Base-by-base conservation (phyloP, 306 rosid species). In the Cucurbita moschata region DNA sequence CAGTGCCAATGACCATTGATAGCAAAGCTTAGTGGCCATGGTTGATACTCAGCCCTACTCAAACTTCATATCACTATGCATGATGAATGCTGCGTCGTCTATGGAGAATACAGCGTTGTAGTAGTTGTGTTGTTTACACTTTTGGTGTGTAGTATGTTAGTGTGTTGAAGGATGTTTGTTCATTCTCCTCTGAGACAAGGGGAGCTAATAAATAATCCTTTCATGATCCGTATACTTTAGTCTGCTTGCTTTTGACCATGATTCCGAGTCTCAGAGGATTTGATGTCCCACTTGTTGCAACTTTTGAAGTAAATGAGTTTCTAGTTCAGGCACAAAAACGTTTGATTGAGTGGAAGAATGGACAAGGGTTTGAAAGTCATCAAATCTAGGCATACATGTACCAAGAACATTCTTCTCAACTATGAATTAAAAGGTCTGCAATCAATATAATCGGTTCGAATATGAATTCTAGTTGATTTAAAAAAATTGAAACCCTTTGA, bases 1-100 rank as follows among this genome's bases (percentile, higher is more conserved):
- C 89, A 21, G 85, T 78, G 69, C 86, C 94, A 40, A 81, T 83
- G 90, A 51, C 84, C 6, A 74, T 86, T 18, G 89, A 88, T 30
- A 85, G 96, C 71, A 80, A 79, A 79, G 96, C 92, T 3, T 83
- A 68, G 16, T 49, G 57, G 35, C 43, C 68, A 38, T 15, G 30
- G 14, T 30, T 71, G 23, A 53, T 44, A 21, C 18, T 11, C 46
- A 11, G 40, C 39, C 21, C 21, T 21, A 21, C 18, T 11, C 46
- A 21, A 19, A 18, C 38, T 10, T 1, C 38, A 43, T 43, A 18
- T 9, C 71, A 16, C 14, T 9, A 65, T 16, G 50, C 21, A 40
- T 62, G 19, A 66, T 43, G 53, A 4, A 44, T 44, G 71, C 3
- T 64, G 51, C 18, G 71, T 63, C 11, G 12, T 46, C 37, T 21